Conservation (phyloP, 495 filamentous ascomycete species). For the Thermochaetoides thermophila region DNA sequence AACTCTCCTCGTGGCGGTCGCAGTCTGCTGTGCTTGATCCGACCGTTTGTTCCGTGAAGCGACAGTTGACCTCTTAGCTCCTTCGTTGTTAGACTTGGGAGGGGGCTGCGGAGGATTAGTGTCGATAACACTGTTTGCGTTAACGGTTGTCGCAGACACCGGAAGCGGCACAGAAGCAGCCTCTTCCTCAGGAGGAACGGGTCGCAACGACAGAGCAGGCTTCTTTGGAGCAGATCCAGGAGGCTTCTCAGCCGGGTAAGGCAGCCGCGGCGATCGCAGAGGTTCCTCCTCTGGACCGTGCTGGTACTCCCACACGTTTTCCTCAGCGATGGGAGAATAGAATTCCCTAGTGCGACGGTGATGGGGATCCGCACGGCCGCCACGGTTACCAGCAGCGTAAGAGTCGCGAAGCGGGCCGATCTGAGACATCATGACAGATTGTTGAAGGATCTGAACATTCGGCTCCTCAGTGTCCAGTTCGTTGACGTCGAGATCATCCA, state of each 20-base stretch:
- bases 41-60: too few relatives aligned
- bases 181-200: constrained; percentile 11
- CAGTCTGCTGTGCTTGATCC: too few relatives aligned
- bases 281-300: constrained; percentile 10
- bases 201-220: constrained; percentile 8
- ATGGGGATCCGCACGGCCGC: constrained; percentile 4
- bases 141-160: constrained; percentile 5
- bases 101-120: too few relatives aligned
- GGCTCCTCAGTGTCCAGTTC: constrained; percentile 34
- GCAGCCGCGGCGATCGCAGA: constrained; percentile 15
- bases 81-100: too few relatives aligned
- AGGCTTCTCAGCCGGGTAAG: constrained; percentile 11
- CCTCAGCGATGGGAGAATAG: constrained; percentile 30
- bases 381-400: constrained; percentile 28
- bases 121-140: too few relatives aligned
- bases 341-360: too few relatives aligned
- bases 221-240: constrained; percentile 18
- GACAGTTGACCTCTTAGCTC: too few relatives aligned
- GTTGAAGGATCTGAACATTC: constrained; percentile 33
- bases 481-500: constrained; percentile 32
- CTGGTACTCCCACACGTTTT: constrained; percentile 29
- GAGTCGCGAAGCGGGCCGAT: constrained; percentile 31
- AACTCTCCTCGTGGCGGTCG: too few relatives aligned
- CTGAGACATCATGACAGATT: constrained; percentile 23
- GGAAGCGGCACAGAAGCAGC: constrained; percentile 8